Conservation (phyloP, 2,329 filamentous ascomycete species). For the Scytalidium lignicola region DNA sequence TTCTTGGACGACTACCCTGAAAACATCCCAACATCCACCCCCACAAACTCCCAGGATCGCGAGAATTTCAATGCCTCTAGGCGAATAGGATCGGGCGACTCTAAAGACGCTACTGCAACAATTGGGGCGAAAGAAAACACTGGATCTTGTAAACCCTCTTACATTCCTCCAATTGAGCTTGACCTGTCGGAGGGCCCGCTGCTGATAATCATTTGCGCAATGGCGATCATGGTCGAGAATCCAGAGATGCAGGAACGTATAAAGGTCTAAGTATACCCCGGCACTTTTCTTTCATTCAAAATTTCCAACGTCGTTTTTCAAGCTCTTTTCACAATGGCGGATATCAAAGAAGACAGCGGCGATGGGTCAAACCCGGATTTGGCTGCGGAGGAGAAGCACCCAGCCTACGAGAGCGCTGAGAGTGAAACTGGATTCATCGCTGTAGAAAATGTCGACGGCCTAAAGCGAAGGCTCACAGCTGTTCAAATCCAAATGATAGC, state of each 20-base stretch:
- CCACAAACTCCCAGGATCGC: not conserved
- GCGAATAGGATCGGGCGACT: not conserved
- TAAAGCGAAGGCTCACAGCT: constrained; percentile 33
- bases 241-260: not conserved
- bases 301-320: not conserved
- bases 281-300: not conserved
- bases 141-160: not conserved
- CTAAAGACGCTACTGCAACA: not conserved
- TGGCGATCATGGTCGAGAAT: not conserved
- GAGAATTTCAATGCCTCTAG: not conserved
- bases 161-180: not conserved
- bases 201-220: not conserved
- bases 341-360: constrained; percentile 11
- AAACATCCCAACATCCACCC: not conserved
- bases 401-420: constrained; percentile 7
- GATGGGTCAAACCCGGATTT: not conserved
- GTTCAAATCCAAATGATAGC: constrained; percentile 45
- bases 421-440: constrained; percentile 4
- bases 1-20: not conserved
- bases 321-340: constrained; percentile 9
- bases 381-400: constrained; percentile 9
- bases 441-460: constrained; percentile 16
- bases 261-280: not conserved
- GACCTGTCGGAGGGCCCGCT: not conserved
- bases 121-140: not conserved